phyloP scores from a whole-genome alignment of 345 rosid species.

The Mercurialis annua region DNA sequence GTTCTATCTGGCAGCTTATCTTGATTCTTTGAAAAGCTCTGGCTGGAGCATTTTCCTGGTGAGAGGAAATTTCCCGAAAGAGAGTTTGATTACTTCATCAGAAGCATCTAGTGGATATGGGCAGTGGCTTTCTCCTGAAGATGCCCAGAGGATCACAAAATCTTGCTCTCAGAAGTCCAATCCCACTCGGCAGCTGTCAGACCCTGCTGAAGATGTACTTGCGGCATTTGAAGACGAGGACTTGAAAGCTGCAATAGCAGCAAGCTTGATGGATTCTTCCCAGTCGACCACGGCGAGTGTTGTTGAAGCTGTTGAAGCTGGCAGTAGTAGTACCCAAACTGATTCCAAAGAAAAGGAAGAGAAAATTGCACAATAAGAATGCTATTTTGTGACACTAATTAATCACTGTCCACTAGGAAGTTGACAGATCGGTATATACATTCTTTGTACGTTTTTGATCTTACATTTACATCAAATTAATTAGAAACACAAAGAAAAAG shows the following conservation, averaged over 20 bases:
- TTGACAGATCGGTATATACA: constrained; percentile 17
- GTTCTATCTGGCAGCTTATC: constrained; percentile 83
- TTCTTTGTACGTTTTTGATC: constrained; percentile 15
- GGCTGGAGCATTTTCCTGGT: constrained; percentile 96
- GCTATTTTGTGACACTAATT: constrained; percentile 20
- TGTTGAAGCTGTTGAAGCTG: too few species aligned
- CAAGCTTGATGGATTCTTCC: constrained; percentile 73
- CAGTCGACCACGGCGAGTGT: constrained; percentile 34
- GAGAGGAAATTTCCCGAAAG: constrained; percentile 83
- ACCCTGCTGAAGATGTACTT: constrained; percentile 40
- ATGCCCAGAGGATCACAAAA: constrained; percentile 77
- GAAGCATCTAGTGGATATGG: constrained; percentile 81
- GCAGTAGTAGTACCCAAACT: background rate
- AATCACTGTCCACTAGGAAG: constrained; percentile 16
- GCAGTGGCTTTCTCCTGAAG: constrained; percentile 87
- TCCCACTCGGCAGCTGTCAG: constrained; percentile 34
- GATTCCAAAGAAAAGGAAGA: constrained; percentile 24
- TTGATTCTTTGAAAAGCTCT: constrained; percentile 74
- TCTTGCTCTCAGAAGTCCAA: constrained; percentile 36
- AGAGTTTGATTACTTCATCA: constrained; percentile 62
- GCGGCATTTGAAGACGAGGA: constrained; percentile 68
- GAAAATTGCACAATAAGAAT: constrained; percentile 24
- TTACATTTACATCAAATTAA: background rate
- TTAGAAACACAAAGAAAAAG: constrained; percentile 8
- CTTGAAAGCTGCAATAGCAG: constrained; percentile 87